A percentile compares a stretch with the other conserved stretches of the same genome.
Conservation (phyloP, 1,284 basidiomycete species). For the Microbotryum lychnidis-dioicae region DNA sequence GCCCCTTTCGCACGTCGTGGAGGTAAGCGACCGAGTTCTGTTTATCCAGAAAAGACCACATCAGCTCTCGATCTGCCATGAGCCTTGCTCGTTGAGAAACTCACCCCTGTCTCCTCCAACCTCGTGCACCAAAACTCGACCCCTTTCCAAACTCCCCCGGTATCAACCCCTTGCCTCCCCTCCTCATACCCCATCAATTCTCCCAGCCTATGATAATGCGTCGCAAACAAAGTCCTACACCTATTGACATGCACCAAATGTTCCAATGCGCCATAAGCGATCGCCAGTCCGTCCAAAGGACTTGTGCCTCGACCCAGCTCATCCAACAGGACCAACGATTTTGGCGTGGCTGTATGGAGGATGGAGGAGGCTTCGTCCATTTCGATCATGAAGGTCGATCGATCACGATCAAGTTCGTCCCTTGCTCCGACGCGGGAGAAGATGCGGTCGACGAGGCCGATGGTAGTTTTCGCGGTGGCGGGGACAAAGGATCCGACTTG, state of each 20-base stretch:
- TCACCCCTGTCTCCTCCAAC: conserved; percentile 63
- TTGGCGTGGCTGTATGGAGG: conserved; percentile 61
- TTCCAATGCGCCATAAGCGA: conserved; percentile 83
- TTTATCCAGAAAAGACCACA: not conserved
- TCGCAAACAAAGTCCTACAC: conserved; percentile 84
- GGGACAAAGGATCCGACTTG: conserved; percentile 92
- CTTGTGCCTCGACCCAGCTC: conserved; percentile 95
- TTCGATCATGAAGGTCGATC: conserved; percentile 50
- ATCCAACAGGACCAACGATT: conserved; percentile 80
- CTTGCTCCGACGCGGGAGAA: conserved; percentile 94
- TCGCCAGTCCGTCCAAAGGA: conserved; percentile 79
- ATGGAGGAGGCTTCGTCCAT: conserved; percentile 47
- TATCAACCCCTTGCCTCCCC: conserved; percentile 15
- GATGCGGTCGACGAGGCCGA: conserved; percentile 83
- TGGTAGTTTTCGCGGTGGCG: conserved; percentile 56
- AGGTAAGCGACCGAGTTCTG: conserved; percentile 69
- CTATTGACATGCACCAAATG: conserved; percentile 65
- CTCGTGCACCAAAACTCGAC: conserved; percentile 84
- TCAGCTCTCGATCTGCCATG: conserved; percentile 3
- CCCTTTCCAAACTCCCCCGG: conserved; percentile 37
- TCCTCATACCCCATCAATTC: conserved; percentile 56
- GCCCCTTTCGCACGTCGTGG: conserved; percentile 68
- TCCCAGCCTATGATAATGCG: conserved; percentile 90
- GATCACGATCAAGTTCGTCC: conserved; percentile 86
- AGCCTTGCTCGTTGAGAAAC: conserved; percentile 31